A percentile compares a stretch with the other conserved stretches of the same genome.
Evolutionary conservation across 2,329 filamentous ascomycete genomes (phyloP).

Genomic region (Aotearoamyces nothofagi): DNA sequence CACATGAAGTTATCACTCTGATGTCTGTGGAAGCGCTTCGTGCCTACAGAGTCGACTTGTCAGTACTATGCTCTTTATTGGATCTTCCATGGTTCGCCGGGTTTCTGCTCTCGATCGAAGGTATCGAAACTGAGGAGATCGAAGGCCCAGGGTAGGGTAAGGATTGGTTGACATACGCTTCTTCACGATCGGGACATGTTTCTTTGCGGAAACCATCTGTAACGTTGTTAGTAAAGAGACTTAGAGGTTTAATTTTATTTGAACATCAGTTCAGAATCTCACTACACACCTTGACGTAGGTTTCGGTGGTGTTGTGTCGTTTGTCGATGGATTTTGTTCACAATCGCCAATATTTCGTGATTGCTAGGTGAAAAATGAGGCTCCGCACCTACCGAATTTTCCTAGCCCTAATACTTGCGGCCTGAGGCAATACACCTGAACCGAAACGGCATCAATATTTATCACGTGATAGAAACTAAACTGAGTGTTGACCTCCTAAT

Average conservation of each 20-base stretch:
- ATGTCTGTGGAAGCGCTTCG: conserved; percentile 91
- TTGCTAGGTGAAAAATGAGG: conserved; percentile 1
- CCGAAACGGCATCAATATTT: too few species aligned
- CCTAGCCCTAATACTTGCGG: too few species aligned
- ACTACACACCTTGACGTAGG: conserved; percentile 17
- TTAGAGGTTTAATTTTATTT: too few species aligned
- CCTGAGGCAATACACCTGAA: too few species aligned
- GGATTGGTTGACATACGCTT: conserved; percentile 65
- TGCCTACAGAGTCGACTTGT: conserved; percentile 43
- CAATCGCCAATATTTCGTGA: background rate
- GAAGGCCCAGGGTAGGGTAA: conserved; percentile 4
- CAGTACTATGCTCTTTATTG: conserved; percentile 8
- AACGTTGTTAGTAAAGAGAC: too few species aligned
- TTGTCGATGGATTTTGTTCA: conserved; percentile 11
- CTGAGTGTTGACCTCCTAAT: too few species aligned
- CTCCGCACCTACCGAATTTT: too few species aligned
- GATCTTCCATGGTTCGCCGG: too few species aligned
- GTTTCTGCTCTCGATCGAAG: too few species aligned
- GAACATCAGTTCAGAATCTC: too few species aligned
- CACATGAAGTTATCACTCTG: conserved; percentile 96
- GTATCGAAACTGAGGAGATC: too few species aligned
- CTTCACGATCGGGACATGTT: conserved; percentile 99
- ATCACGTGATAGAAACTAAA: too few species aligned
- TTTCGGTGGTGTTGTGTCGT: conserved; percentile 12
- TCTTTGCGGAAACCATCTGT: conserved; percentile 98